A percentile compares a stretch with the other conserved stretches of the same genome.
phyloP scores from a whole-genome alignment of 257 asterid species.

The Henckelia pumila region DNA sequence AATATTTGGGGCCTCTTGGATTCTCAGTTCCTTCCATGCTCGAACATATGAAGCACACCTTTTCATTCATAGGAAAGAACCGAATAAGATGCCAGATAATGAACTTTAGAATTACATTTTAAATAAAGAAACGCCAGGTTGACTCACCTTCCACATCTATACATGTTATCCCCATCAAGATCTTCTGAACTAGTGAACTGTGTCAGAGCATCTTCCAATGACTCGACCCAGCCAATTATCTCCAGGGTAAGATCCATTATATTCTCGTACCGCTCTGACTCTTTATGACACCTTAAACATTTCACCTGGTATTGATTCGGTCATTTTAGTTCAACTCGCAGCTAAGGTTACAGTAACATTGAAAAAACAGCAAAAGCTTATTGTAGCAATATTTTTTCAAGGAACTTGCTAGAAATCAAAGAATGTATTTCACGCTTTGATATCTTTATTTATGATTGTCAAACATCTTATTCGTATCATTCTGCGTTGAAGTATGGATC shows the following conservation, averaged over 20 bases:
- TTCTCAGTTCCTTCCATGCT: conserved; percentile 69
- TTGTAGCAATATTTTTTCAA: neutral
- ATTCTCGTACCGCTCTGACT: conserved; percentile 67
- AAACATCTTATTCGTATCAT: too few species aligned
- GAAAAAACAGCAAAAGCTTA: too few species aligned
- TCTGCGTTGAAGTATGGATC: too few species aligned
- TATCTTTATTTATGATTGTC: too few species aligned
- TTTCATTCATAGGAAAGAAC: conserved; percentile 26
- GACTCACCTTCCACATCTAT: conserved; percentile 70
- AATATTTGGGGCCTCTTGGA: conserved; percentile 85
- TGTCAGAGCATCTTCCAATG: conserved; percentile 76
- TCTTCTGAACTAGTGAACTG: conserved; percentile 82
- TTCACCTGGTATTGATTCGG: conserved; percentile 51
- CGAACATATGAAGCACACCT: conserved; percentile 78
- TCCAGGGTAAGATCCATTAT: conserved; percentile 87
- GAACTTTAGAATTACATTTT: neutral
- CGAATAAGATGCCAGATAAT: conserved; percentile 5
- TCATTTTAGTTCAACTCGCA: neutral
- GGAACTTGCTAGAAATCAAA: neutral
- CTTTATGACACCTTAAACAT: conserved; percentile 72
- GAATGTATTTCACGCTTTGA: too few species aligned
- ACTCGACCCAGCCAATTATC: conserved; percentile 77
- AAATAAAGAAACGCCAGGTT: conserved; percentile 5
- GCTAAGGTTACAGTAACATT: too few species aligned
- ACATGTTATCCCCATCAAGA: conserved; percentile 90